Conservation (phyloP, 2,329 filamentous ascomycete genomes). For the Trichoderma harzianum region DNA sequence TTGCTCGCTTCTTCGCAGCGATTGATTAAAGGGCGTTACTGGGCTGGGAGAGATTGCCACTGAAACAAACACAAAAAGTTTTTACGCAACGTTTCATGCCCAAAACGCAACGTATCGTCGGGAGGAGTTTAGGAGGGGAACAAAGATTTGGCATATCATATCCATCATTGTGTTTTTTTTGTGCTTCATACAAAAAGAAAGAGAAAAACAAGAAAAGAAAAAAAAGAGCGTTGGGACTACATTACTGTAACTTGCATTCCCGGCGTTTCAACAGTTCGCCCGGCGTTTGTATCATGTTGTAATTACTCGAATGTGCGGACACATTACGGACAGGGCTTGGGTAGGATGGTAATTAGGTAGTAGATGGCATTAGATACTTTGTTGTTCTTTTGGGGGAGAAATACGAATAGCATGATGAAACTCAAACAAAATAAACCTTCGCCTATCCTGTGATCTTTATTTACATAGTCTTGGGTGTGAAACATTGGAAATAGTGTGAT, state of each 20-base stretch:
- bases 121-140: background rate
- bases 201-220: background rate
- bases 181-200: background rate
- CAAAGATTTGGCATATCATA: background rate
- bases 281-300: conserved; percentile 9
- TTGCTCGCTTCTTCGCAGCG: conserved; percentile 72
- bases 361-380: background rate
- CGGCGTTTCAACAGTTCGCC: background rate
- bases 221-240: conserved; percentile 1
- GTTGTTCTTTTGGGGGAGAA: background rate
- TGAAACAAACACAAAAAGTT: background rate
- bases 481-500: background rate
- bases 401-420: background rate
- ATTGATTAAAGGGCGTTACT: conserved; percentile 37
- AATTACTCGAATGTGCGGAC: background rate
- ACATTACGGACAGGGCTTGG: background rate
- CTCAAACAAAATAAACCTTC: background rate
- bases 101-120: background rate
- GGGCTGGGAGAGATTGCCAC: background rate
- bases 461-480: background rate
- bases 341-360: background rate
- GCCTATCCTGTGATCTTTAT: background rate
- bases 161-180: background rate
- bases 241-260: conserved; percentile 5
- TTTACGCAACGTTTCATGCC: background rate